These are phyloP conservation scores for Pulveroboletus sp. DNA, from an alignment of 768 basidiomycete species.

Conservation along the genomic window DNA sequence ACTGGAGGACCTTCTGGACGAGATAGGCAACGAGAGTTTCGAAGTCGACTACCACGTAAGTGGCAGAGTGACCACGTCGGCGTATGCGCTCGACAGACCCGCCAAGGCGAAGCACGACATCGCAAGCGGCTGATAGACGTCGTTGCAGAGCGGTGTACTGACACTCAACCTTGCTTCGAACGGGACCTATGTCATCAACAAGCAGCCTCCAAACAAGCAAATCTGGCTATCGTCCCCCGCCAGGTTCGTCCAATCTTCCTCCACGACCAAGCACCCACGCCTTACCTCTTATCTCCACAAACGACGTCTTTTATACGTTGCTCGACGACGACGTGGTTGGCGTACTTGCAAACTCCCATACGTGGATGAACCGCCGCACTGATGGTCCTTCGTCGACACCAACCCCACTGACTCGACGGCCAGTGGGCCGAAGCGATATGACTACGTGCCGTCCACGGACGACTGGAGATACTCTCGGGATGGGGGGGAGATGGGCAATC, in stretches of 20 bases:
- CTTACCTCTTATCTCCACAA: slow-evolving; percentile 4
- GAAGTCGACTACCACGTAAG: slow-evolving; percentile 90
- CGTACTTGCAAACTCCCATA: neutral
- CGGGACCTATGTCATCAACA: slow-evolving; percentile 94
- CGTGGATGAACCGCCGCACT: slow-evolving; percentile 2
- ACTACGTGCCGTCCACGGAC: slow-evolving; percentile 52
- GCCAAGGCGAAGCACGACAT: neutral
- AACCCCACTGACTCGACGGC: slow-evolving; percentile 1
- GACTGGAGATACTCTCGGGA: slow-evolving; percentile 80
- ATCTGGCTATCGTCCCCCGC: slow-evolving; percentile 92
- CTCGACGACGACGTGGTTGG: neutral
- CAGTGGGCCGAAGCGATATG: slow-evolving; percentile 92
- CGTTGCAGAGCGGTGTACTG: slow-evolving; percentile 76
- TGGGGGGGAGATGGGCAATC: slow-evolving; percentile 48
- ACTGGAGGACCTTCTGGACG: slow-evolving; percentile 70
- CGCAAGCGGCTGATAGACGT: slow-evolving; percentile 8
- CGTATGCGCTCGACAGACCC: neutral
- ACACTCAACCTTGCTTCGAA: slow-evolving; percentile 70
- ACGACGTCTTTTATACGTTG: slow-evolving; percentile 1
- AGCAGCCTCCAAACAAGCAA: slow-evolving; percentile 96
- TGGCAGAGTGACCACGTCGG: slow-evolving; percentile 1
- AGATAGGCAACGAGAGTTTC: slow-evolving; percentile 45
- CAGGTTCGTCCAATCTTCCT: slow-evolving; percentile 47
- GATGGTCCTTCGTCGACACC: neutral
- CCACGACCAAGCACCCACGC: neutral